A percentile compares a stretch with the other conserved stretches of the same genome.
These are phyloP conservation scores for Calonectria henricotiae DNA, from an alignment of 2,329 filamentous ascomycete genomes.

Conservation along the genomic window DNA sequence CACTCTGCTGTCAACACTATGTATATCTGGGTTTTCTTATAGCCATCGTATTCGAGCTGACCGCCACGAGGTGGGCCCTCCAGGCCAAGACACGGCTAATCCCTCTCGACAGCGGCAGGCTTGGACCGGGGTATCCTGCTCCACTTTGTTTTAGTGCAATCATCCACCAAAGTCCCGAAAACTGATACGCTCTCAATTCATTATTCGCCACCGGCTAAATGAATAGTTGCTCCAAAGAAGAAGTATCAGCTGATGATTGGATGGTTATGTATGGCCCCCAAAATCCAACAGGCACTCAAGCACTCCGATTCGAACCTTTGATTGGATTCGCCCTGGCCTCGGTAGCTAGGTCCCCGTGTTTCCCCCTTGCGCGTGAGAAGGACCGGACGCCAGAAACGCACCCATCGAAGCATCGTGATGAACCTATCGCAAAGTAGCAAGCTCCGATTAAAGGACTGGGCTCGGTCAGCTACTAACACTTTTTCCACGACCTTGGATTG, in stretches of 20 bases:
- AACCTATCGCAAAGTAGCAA: too few species aligned
- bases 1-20: not conserved
- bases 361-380: too few species aligned
- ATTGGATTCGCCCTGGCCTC: not conserved
- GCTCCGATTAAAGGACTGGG: too few species aligned
- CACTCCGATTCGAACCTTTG: not conserved
- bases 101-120: not conserved
- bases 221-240: not conserved
- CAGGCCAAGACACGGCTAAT: not conserved
- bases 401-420: too few species aligned
- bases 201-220: not conserved
- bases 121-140: not conserved
- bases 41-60: slow-evolving; percentile 4
- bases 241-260: not conserved
- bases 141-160: not conserved
- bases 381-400: too few species aligned
- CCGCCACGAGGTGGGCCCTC: not conserved
- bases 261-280: not conserved
- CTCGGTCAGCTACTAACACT: too few species aligned
- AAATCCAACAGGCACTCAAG: not conserved
- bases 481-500: too few species aligned
- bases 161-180: not conserved
- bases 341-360: too few species aligned
- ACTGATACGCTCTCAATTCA: not conserved
- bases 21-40: not conserved